These are phyloP conservation scores for Graphium sp. DNA, from an alignment of 2,329 filamentous ascomycete species.

Conservation along the genomic window DNA sequence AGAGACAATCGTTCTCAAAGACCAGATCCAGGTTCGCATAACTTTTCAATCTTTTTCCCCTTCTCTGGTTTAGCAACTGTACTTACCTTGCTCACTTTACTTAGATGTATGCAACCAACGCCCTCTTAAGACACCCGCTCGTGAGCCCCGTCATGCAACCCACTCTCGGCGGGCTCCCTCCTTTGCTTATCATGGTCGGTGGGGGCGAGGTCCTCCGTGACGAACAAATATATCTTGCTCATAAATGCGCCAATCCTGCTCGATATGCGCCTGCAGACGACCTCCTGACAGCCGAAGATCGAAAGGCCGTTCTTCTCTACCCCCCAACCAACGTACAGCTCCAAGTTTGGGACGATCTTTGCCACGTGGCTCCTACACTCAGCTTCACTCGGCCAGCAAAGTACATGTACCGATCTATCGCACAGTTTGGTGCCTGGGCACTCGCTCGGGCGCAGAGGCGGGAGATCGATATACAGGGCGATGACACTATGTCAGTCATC, in stretches of 20 bases:
- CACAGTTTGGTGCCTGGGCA: slow-evolving; percentile 88
- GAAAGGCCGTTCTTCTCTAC: slow-evolving; percentile 44
- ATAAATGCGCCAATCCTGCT: slow-evolving; percentile 77
- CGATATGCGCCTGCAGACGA: slow-evolving; percentile 55
- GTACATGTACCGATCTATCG: slow-evolving; percentile 83
- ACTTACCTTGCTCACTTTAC: slow-evolving; percentile 16
- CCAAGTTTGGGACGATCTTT: slow-evolving; percentile 91
- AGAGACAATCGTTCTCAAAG: slow-evolving; percentile 55
- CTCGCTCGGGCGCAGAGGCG: slow-evolving; percentile 67
- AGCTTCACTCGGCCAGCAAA: slow-evolving; percentile 94
- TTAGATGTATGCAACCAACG: slow-evolving; percentile 67
- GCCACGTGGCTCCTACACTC: slow-evolving; percentile 82
- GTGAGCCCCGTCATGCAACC: slow-evolving; percentile 83
- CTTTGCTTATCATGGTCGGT: slow-evolving; percentile 70
- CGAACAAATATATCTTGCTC: slow-evolving; percentile 87
- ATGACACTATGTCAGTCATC: slow-evolving; percentile 61
- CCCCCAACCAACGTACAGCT: slow-evolving; percentile 81
- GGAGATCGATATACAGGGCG: slow-evolving; percentile 65
- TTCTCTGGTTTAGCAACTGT: background rate
- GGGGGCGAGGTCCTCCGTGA: slow-evolving; percentile 82
- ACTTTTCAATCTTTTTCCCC: background rate
- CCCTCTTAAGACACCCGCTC: slow-evolving; percentile 68
- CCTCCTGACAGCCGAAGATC: slow-evolving; percentile 45
- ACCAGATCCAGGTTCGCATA: slow-evolving; percentile 69
- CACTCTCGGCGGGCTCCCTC: slow-evolving; percentile 76